phyloP scores from a whole-genome alignment of 805 yeast species.

The Scheffersomyces lignosus region DNA sequence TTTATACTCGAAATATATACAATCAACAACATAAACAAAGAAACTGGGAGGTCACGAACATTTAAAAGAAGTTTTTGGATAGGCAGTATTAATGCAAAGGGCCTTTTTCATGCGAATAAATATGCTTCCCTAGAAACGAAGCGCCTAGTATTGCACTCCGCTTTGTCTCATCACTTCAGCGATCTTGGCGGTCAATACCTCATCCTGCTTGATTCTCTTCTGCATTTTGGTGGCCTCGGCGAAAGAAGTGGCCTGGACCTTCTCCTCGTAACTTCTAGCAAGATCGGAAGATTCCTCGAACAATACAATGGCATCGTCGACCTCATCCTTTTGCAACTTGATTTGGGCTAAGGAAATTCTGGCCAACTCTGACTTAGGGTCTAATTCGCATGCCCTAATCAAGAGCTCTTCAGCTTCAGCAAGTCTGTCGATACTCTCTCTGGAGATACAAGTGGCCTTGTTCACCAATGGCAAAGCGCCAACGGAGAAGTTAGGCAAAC shows the following conservation, averaged over 20 bases:
- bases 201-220: conserved; percentile 70
- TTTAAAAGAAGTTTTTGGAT: too few relatives aligned
- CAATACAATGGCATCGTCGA: conserved; percentile 75
- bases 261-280: conserved; percentile 83
- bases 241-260: conserved; percentile 84
- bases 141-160: conserved; percentile 11
- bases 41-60: too few relatives aligned
- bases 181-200: conserved; percentile 60
- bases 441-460: conserved; percentile 74
- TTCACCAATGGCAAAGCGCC: conserved; percentile 90
- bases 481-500: conserved; percentile 64
- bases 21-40: too few relatives aligned
- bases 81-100: too few relatives aligned
- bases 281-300: conserved; percentile 82
- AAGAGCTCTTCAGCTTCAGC: conserved; percentile 65
- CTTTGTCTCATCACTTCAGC: conserved; percentile 52
- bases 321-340: conserved; percentile 77
- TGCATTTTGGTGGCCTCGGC: conserved; percentile 94
- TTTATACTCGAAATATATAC: too few relatives aligned
- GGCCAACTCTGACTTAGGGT: conserved; percentile 88
- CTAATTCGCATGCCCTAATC: conserved; percentile 74
- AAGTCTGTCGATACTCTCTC: conserved; percentile 48
- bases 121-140: too few relatives aligned
- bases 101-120: too few relatives aligned
- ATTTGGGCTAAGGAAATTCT: conserved; percentile 89